Percentiles rank a stretch among this genome's conserved stretches.
These are phyloP conservation scores for Butyriboletus loyo DNA, from an alignment of 768 basidiomycete species.

Conservation along the genomic window DNA sequence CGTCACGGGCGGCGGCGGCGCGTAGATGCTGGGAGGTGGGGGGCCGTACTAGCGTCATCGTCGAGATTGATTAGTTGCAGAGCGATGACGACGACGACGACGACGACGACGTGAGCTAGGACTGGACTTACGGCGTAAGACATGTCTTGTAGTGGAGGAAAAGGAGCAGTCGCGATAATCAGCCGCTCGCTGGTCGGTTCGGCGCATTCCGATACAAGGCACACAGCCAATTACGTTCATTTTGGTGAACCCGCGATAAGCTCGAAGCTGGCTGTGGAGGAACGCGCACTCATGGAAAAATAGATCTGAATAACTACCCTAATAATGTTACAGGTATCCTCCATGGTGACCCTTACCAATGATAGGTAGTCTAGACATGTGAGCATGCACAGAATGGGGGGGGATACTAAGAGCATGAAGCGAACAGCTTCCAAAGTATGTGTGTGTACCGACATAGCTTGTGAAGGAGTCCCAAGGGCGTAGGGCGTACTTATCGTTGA, in stretches of 20 bases:
- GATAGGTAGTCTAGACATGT: slow-evolving; percentile 17
- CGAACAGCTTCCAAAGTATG: neutral
- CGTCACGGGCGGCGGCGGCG: neutral
- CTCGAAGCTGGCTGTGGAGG: neutral
- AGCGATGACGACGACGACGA: neutral
- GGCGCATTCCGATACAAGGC: too few species aligned
- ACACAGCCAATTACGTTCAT: too few species aligned
- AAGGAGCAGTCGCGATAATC: slow-evolving; percentile 8
- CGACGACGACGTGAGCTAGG: neutral
- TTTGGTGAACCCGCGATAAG: too few species aligned
- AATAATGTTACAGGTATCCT: slow-evolving; percentile 37
- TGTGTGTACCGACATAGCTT: slow-evolving; percentile 1
- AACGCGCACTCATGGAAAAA: neutral
- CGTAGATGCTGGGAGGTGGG: slow-evolving; percentile 12
- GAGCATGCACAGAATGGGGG: neutral
- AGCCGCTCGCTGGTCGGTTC: too few species aligned
- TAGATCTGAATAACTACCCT: slow-evolving; percentile 24
- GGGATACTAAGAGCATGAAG: neutral
- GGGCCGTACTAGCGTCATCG: slow-evolving; percentile 1
- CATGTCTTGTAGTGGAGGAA: slow-evolving; percentile 7
- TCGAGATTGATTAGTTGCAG: neutral
- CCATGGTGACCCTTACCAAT: neutral
- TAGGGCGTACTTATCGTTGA: neutral
- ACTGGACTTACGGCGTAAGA: slow-evolving; percentile 18
- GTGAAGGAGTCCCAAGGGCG: neutral